Percentiles rank a stretch among this genome's conserved stretches.
Evolutionary conservation across 2,329 filamentous ascomycete species (phyloP).

Genomic region (Sclerotinia sclerotiorum): DNA sequence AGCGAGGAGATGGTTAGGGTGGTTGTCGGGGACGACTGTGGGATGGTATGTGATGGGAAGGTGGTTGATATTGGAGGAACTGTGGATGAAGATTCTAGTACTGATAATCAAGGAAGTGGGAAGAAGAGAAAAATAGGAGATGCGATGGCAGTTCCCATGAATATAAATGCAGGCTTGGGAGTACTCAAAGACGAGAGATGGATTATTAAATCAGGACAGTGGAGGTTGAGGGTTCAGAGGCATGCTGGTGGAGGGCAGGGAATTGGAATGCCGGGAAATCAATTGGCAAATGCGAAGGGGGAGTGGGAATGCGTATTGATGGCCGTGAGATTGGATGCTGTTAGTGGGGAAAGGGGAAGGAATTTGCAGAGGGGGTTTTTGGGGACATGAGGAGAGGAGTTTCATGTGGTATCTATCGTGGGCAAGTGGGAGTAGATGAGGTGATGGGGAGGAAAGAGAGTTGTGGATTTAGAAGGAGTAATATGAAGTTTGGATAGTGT

Average conservation of each 20-base stretch:
- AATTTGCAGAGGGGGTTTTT: constrained; percentile 69
- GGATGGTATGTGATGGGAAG: constrained; percentile 59
- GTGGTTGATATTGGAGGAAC: constrained; percentile 18
- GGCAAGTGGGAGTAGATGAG: no score
- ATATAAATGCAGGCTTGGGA: background rate
- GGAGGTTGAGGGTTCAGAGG: constrained; percentile 66
- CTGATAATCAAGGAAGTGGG: constrained; percentile 12
- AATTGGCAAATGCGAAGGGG: constrained; percentile 46
- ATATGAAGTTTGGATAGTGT: no score
- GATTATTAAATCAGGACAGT: constrained; percentile 68
- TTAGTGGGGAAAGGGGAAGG: constrained; percentile 62
- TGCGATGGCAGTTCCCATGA: background rate
- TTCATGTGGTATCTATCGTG: no score
- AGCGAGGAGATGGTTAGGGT: constrained; percentile 70
- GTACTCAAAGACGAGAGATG: constrained; percentile 45
- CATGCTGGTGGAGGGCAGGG: constrained; percentile 51
- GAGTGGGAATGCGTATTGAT: constrained; percentile 70
- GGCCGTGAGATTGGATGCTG: constrained; percentile 74
- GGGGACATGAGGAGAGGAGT: background rate
- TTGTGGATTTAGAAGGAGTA: no score
- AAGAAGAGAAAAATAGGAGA: constrained; percentile 28
- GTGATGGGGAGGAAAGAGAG: no score
- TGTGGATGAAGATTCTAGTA: background rate
- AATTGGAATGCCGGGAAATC: constrained; percentile 59
- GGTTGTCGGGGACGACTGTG: constrained; percentile 58